A percentile compares a stretch with the other conserved stretches of the same genome.
Conservation (phyloP, 495 filamentous ascomycete species). For the Rostrohypoxylon terebratum region DNA sequence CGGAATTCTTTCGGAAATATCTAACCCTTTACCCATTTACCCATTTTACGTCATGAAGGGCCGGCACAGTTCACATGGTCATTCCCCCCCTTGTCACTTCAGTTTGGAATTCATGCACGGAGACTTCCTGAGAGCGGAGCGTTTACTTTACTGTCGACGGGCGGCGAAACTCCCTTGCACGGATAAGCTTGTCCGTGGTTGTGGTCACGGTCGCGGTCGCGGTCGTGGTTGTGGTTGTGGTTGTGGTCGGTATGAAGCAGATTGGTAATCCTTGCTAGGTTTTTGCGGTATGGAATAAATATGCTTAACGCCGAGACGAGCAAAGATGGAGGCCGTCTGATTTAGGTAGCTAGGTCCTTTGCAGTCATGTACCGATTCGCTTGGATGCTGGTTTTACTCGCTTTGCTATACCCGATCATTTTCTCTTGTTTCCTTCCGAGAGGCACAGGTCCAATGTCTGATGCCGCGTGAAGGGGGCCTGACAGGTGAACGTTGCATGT, state of each 20-base stretch:
- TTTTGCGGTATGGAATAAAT: constrained; percentile 22
- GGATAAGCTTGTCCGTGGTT: constrained; percentile 9
- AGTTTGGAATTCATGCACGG: constrained; percentile 32
- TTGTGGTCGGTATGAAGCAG: constrained; percentile 11
- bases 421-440: not conserved
- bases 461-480: not conserved
- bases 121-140: constrained; percentile 18
- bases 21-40: constrained; percentile 28
- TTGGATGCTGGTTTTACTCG: constrained; percentile 22
- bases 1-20: constrained; percentile 38
- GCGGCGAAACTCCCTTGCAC: not conserved
- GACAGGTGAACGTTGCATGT: constrained; percentile 1
- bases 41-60: constrained; percentile 35
- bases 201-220: no score
- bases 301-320: constrained; percentile 15
- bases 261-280: constrained; percentile 17
- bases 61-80: constrained; percentile 27
- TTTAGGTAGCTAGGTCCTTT: constrained; percentile 13
- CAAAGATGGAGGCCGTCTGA: constrained; percentile 17
- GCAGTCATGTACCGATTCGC: constrained; percentile 23
- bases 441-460: constrained; percentile 11
- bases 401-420: constrained; percentile 12
- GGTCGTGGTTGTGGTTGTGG: constrained; percentile 4
- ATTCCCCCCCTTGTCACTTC: constrained; percentile 35
- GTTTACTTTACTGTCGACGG: constrained; percentile 11